phyloP scores from a whole-genome alignment of 23 red algal genomes.

The Gracilaria vermiculophylla region DNA sequence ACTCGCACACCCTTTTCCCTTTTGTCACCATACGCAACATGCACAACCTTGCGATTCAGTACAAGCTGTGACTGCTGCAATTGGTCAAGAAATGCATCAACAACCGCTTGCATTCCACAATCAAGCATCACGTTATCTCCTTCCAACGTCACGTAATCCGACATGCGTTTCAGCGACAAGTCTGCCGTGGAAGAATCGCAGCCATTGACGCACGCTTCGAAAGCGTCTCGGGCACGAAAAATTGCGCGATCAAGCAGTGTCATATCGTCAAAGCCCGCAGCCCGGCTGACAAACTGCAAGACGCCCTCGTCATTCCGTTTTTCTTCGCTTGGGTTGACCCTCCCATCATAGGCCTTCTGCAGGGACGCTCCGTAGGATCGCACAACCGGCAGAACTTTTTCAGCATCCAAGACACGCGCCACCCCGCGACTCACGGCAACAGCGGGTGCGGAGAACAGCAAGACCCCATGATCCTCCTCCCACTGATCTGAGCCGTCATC shows the following conservation, averaged over 20 bases:
- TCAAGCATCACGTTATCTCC: slow-evolving; percentile 27
- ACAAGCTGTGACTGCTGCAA: neutral
- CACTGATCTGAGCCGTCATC: neutral
- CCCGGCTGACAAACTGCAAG: neutral
- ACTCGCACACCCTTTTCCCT: neutral
- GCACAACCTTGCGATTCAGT: neutral
- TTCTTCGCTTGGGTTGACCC: neutral
- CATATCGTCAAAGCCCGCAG: neutral
- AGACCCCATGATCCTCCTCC: neutral
- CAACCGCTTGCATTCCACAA: slow-evolving; percentile 15
- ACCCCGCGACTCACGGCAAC: neutral
- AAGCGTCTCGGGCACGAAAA: neutral
- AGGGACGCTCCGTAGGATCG: neutral
- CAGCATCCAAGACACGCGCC: neutral
- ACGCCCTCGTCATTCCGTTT: neutral
- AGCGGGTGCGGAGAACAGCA: neutral
- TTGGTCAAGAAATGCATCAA: neutral
- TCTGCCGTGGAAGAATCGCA: slow-evolving; percentile 23
- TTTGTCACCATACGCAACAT: neutral
- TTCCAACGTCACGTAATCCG: slow-evolving; percentile 23
- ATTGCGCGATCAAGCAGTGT: neutral
- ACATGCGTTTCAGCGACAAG: neutral
- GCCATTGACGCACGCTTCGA: slow-evolving; percentile 23
- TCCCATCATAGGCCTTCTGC: neutral
- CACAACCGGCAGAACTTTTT: neutral